Base-by-base conservation (phyloP, 495 filamentous ascomycete species). In the Halenospora varia region DNA sequence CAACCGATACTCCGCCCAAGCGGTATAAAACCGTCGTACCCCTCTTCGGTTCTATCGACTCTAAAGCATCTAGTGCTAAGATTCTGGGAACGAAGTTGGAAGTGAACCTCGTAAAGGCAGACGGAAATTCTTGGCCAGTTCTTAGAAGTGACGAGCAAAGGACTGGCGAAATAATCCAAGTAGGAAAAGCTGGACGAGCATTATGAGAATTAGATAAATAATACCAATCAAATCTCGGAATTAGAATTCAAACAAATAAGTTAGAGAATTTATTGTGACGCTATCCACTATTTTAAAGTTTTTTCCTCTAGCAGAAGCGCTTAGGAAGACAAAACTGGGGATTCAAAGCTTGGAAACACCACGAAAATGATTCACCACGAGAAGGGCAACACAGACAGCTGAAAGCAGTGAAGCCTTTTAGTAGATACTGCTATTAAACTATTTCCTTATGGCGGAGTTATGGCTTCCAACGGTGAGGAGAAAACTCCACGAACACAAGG, bases 41-140 rank as follows among this genome's bases (percentile, higher is more conserved):
- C 13, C 81, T 97, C 4, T 97, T 86, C 68, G 92, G 78, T 13
- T 61, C 75, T 6, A 90, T 98, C 63, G 80, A 96, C 60, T 65
- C 87, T 9, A 83, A 81, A 49, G 81, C 85, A 64, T 90, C 87
- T 42, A 80, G 74, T 55, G 94, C 85, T 74, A 90, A 88, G 70
- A 87, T 98, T 40, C 76, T 97, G 71, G 92, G 91, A n/a, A 96
- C 94, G 9, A 98, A 98, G 75, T 74, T 97, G 41, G 95, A 98
- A 67, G 75, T 97, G 60, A 89, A 79, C 25, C 78, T 98, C 52
- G 78, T 76, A 60, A 97, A 97, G 79, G 83, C 82, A 2, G 87
- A 96, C 74, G 88, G 87, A 47, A 79, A 75, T 48, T 88, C 88
- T 68, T 97, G 92, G 92, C 88, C 90, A 26, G 88, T 92, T n/a